These are phyloP conservation scores for Calonectria pseudoturangicola DNA, from an alignment of 2,329 filamentous ascomycete genomes.

Conservation along the genomic window DNA sequence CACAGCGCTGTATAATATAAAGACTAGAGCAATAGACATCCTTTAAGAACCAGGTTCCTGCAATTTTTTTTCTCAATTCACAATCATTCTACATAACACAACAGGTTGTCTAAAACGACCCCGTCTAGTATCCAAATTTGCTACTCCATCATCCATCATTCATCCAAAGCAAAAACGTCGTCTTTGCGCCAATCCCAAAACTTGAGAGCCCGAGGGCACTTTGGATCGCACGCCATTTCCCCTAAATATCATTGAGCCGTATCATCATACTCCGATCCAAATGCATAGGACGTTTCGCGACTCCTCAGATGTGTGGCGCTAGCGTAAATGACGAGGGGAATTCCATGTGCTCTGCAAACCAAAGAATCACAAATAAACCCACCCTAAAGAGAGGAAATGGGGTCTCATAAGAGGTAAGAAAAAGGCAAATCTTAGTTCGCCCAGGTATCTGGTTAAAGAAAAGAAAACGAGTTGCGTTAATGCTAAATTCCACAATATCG, in stretches of 20 bases:
- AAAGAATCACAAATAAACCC: conserved; percentile 43
- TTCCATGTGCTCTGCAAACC: conserved; percentile 36
- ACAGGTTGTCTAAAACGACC: conserved; percentile 50
- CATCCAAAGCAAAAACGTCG: conserved; percentile 46
- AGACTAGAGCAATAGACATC: conserved; percentile 37
- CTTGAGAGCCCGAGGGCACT: conserved; percentile 39
- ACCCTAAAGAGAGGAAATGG: conserved; percentile 33
- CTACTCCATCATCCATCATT: conserved; percentile 48
- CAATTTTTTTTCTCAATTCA: conserved; percentile 40
- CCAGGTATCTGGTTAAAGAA: conserved; percentile 54
- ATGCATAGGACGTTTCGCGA: conserved; percentile 54
- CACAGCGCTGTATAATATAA: conserved; percentile 27
- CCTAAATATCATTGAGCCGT: conserved; percentile 49
- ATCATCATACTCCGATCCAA: conserved; percentile 56
- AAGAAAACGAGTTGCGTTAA: conserved; percentile 45
- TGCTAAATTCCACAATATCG: conserved; percentile 48
- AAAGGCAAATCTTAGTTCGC: conserved; percentile 37
- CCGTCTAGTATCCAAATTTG: conserved; percentile 51
- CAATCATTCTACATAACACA: conserved; percentile 52
- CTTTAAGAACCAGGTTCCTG: conserved; percentile 39
- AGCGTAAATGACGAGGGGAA: conserved; percentile 45
- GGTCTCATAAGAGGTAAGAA: conserved; percentile 43
- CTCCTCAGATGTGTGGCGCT: conserved; percentile 53
- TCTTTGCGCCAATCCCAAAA: conserved; percentile 50
- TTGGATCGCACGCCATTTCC: conserved; percentile 51